Conservation (phyloP, 306 rosid genomes). For the Echinosophora koreensis region DNA sequence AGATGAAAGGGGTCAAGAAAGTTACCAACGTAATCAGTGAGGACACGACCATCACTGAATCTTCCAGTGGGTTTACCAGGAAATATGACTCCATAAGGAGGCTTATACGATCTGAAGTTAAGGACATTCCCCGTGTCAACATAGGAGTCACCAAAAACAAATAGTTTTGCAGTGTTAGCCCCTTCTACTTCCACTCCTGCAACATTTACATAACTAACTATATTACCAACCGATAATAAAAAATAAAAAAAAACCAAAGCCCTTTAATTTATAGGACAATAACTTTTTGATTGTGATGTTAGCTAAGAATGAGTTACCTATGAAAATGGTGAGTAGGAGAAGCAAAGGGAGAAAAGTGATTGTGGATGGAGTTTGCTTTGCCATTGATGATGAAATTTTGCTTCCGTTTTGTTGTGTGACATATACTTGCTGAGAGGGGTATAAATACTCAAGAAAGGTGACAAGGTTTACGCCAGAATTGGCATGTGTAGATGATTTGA, state of each 20-base stretch:
- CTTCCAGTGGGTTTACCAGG: slow-evolving; percentile 68
- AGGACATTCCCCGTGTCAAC: slow-evolving; percentile 61
- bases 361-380: background rate
- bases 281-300: background rate
- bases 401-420: too few species aligned
- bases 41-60: slow-evolving; percentile 60
- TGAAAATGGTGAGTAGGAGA: background rate
- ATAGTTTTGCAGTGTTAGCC: slow-evolving; percentile 43
- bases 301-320: slow-evolving; percentile 18
- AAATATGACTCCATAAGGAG: slow-evolving; percentile 60
- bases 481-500: too few species aligned
- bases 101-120: slow-evolving; percentile 42
- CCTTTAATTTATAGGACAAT: background rate
- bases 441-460: too few species aligned
- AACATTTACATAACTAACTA: background rate
- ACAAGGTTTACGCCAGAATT: too few species aligned
- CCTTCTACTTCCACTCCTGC: slow-evolving; percentile 45
- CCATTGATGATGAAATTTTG: too few species aligned
- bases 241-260: background rate
- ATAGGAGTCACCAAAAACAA: slow-evolving; percentile 67
- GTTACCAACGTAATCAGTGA: slow-evolving; percentile 67
- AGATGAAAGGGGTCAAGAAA: background rate
- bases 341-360: background rate
- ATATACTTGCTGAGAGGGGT: too few species aligned
- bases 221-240: background rate